phyloP scores from a whole-genome alignment of 768 basidiomycete genomes.

The Grammothele lineata region DNA sequence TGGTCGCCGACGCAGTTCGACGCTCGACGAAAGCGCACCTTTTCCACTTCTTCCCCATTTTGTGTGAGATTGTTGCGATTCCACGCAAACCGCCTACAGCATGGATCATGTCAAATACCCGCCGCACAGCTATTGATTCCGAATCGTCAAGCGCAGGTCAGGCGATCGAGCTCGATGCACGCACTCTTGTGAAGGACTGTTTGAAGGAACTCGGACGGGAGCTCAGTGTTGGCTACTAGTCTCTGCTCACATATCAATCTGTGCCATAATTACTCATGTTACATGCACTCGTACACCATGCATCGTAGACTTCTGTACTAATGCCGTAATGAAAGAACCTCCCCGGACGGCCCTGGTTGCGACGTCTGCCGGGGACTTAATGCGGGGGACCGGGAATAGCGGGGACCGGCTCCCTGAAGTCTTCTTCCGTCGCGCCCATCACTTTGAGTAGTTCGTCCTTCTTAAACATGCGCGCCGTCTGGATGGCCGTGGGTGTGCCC shows the following conservation, averaged over 20 bases:
- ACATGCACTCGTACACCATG: slow-evolving; percentile 1
- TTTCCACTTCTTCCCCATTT: slow-evolving; percentile 79
- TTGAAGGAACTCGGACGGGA: slow-evolving; percentile 69
- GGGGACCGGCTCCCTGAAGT: slow-evolving; percentile 33
- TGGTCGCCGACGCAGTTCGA: slow-evolving; percentile 68
- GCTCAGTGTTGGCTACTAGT: slow-evolving; percentile 47
- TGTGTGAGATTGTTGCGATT: slow-evolving; percentile 77
- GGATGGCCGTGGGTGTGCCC: slow-evolving; percentile 65
- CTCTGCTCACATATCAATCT: not conserved
- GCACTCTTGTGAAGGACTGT: slow-evolving; percentile 62
- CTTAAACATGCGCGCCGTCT: slow-evolving; percentile 66
- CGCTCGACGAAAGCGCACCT: slow-evolving; percentile 79
- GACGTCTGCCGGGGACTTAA: not conserved
- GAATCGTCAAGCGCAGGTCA: not conserved
- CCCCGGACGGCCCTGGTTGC: not conserved
- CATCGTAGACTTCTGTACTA: not conserved
- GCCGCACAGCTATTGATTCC: too few relatives aligned
- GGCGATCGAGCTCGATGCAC: slow-evolving; percentile 55
- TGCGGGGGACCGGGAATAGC: slow-evolving; percentile 15
- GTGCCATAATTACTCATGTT: not conserved
- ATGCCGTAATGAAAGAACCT: not conserved
- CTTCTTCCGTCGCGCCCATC: slow-evolving; percentile 57
- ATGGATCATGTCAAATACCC: slow-evolving; percentile 62
- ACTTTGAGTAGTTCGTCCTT: slow-evolving; percentile 50
- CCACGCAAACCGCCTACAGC: slow-evolving; percentile 63